Conservation (phyloP, 257 asterid genomes). For the Thymus quinquecostatus region DNA sequence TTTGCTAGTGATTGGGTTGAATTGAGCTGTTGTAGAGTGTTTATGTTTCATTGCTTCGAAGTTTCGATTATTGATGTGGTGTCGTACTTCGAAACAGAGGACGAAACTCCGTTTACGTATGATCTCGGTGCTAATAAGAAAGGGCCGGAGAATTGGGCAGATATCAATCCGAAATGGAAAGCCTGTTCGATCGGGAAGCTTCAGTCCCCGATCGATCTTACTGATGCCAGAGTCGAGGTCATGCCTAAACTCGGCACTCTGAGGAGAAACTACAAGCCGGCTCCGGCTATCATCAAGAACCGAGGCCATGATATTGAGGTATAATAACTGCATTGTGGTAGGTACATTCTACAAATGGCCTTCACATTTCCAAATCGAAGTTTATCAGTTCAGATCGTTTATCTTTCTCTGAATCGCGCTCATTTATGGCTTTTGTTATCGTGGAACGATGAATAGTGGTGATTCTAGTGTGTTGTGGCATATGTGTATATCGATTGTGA, state of each 20-base stretch:
- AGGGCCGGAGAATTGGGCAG: constrained; percentile 72
- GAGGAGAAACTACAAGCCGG: constrained; percentile 46
- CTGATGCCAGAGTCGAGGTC: constrained; percentile 31
- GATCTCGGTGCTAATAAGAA: neutral
- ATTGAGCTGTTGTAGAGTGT: too few relatives aligned
- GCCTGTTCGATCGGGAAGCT: constrained; percentile 49
- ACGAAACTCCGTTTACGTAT: constrained; percentile 50
- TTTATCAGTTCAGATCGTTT: too few relatives aligned
- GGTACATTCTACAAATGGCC: too few relatives aligned
- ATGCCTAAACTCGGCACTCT: constrained; percentile 33
- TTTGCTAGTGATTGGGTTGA: too few relatives aligned
- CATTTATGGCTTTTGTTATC: too few relatives aligned
- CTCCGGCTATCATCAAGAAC: constrained; percentile 54
- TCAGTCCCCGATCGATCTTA: constrained; percentile 75
- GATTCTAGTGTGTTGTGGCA: neutral
- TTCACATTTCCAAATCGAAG: too few relatives aligned
- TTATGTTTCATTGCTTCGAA: neutral
- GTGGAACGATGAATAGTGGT: too few relatives aligned
- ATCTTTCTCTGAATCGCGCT: too few relatives aligned
- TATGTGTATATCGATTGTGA: neutral
- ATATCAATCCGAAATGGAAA: constrained; percentile 47
- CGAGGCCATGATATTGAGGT: constrained; percentile 76
- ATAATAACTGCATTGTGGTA: too few relatives aligned
- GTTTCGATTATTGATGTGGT: neutral
- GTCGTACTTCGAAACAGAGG: constrained; percentile 33